These are phyloP conservation scores for Kwoniella pini DNA, from an alignment of 768 basidiomycete genomes.

Conservation along the genomic window DNA sequence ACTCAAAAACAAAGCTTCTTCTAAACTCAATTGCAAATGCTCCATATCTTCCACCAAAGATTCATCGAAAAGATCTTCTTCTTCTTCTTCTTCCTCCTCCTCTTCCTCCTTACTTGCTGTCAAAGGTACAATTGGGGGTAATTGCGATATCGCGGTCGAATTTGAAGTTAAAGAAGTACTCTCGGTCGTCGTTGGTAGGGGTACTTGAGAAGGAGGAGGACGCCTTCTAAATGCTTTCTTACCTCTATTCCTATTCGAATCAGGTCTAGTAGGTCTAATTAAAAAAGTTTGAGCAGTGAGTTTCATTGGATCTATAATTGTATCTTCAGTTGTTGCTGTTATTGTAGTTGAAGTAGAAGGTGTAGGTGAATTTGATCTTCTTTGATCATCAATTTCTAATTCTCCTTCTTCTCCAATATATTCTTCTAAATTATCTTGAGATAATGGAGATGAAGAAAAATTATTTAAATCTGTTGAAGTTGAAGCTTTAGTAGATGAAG, in stretches of 20 bases:
- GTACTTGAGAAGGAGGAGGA: slow-evolving; percentile 6
- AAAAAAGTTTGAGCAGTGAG: slow-evolving; percentile 53
- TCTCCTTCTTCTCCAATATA: slow-evolving; percentile 9
- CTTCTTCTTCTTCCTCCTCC: slow-evolving; percentile 50
- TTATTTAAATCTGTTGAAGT: background rate
- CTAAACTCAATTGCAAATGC: slow-evolving; percentile 84
- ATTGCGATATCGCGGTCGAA: background rate
- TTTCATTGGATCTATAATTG: slow-evolving; percentile 32
- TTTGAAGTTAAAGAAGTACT: background rate
- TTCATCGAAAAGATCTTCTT: slow-evolving; percentile 56
- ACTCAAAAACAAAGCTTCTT: slow-evolving; percentile 83
- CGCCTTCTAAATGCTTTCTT: slow-evolving; percentile 39
- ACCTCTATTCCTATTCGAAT: slow-evolving; percentile 43
- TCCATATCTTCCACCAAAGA: slow-evolving; percentile 72
- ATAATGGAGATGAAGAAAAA: background rate
- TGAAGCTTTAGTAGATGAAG: slow-evolving; percentile 15
- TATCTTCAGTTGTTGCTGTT: background rate
- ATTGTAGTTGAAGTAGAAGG: slow-evolving; percentile 12
- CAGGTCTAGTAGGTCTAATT: slow-evolving; percentile 50
- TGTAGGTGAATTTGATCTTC: slow-evolving; percentile 11
- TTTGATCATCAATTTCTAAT: slow-evolving; percentile 1
- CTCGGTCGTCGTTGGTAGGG: background rate
- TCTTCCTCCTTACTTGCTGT: slow-evolving; percentile 48
- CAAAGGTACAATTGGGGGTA: background rate
- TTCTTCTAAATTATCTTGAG: background rate